Base-by-base conservation (phyloP, 345 rosid species). In the Angophora floribunda region DNA sequence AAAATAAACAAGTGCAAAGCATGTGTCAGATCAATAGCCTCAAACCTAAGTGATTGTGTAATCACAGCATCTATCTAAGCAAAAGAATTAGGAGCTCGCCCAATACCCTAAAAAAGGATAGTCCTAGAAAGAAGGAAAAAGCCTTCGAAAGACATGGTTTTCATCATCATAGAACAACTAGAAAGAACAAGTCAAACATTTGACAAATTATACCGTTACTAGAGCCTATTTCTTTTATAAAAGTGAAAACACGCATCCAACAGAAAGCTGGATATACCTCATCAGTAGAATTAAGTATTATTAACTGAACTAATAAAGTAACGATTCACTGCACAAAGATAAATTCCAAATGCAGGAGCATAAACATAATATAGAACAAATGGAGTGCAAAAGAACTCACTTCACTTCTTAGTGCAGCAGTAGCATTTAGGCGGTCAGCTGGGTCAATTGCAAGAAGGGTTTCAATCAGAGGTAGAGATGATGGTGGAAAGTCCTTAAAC, bases 361-460 rank as follows among this genome's bases (percentile, higher is more conserved):
- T 13, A 52, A 84, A 67, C 53, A 86, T 52, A 86, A 85, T 9
- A 85, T 44, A 82, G 57, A 78, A 70, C 53, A 19, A 30, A 52
- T 22, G 24, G 51, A 9, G 55, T 51, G 63, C 53, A 26, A 85
- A 86, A 84, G 89, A 86, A 90, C 96, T 93, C 90, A 95, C 98
- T 91, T 95, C 97, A 89, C 95, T 94, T 85, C 88, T 87, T 89
- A 95, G 87, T 86, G 98, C 96, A 88, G 95, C 93, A 87, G 96
- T 92, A 55, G 96, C 96, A 88, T 95, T 94, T 91, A 88, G 93
- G 85, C 98, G 96, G 85, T 94, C 95, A 36, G 92, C 91, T 53
- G 96, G 98, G 89, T 94, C 98, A 92, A 95, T 93, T 85, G 98
- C 95, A 51, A 94, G 96, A 86, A 95, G 96, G 84, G 95, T 92